Base-by-base conservation (phyloP, 345 rosid species). In the Eucalyptus virginea region DNA sequence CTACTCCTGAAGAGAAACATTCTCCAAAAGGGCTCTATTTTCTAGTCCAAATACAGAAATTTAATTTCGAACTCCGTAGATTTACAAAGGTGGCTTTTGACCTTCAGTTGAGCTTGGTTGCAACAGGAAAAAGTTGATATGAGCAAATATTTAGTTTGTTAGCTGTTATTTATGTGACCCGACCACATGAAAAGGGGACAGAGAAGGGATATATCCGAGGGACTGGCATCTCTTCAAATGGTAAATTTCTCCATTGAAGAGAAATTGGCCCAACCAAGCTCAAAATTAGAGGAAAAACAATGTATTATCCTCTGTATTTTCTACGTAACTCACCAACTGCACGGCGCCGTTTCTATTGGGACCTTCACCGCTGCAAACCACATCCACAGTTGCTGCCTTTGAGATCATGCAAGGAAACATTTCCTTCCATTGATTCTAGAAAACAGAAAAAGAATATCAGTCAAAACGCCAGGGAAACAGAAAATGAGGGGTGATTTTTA, bases 351-450 rank as follows among this genome's bases (percentile, higher is more conserved):
- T 89, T 92, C 93, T 93, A 34, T 90, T 94, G 30, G 96, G 93
- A 58, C 97, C 98, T 92, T 98, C 99, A 6, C 99, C 99, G 44
- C 90, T 93, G 92, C 94, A 88, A 77, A 98, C 94, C 34, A 96
- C 95, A 93, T 96, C 98, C 42, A 97, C 97, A 1, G 95, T 95
- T 3, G 95, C 98, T 21, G 98, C 99, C 93, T 98, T 98, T 62
- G 99, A 95, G 88, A 98, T 91, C 91, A 98, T 91, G 92, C 97
- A 92, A n/a, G 99, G 97, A 92, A 98, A 98, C 98, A 95, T 96
- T 91, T 97, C 98, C 92, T 93, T 98, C 99, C 99, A 98, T 90
- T 94, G 98, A 92, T 93, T 96, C 99, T 98, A 40, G 88, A 81
- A 30, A 81, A 37, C 16, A 21, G 44, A 54, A 44, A 37, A 16